Evolutionary conservation across 2,329 filamentous ascomycete species (phyloP).

Genomic region (Ophiostoma perfectum): DNA sequence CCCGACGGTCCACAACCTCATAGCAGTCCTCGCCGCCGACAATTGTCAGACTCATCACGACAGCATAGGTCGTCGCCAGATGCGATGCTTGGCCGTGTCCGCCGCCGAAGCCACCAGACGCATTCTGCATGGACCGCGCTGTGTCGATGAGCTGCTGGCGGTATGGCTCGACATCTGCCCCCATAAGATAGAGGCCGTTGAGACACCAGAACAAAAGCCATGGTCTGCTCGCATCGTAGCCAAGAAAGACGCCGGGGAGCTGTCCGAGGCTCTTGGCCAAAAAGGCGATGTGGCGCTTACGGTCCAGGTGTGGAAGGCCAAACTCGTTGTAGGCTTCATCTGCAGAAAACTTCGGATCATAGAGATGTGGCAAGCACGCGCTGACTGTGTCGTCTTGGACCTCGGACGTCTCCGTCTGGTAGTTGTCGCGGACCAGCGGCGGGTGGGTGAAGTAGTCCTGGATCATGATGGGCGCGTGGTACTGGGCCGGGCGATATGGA

Average conservation of each 20-base stretch:
- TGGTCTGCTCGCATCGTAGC: conserved; percentile 78
- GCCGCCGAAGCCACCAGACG: conserved; percentile 80
- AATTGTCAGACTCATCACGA: conserved; percentile 69
- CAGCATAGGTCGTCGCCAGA: conserved; percentile 82
- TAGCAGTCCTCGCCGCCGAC: conserved; percentile 69
- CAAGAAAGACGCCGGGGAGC: conserved; percentile 65
- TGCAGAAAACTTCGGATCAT: conserved; percentile 45
- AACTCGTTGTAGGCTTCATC: conserved; percentile 55
- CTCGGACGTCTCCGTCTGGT: conserved; percentile 62
- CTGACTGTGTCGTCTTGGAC: conserved; percentile 64
- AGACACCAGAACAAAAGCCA: conserved; percentile 96
- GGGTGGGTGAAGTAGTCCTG: conserved; percentile 53
- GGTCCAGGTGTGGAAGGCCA: conserved; percentile 70
- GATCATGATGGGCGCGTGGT: conserved; percentile 34
- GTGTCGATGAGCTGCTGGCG: conserved; percentile 67
- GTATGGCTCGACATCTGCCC: conserved; percentile 65
- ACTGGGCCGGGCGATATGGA: not conserved
- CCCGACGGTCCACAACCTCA: conserved; percentile 69
- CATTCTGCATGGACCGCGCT: conserved; percentile 75
- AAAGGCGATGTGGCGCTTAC: conserved; percentile 57
- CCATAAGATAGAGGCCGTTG: conserved; percentile 67
- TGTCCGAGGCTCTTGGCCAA: conserved; percentile 52
- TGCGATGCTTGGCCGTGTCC: conserved; percentile 89
- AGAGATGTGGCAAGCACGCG: conserved; percentile 64
- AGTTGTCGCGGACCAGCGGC: conserved; percentile 59